These are phyloP conservation scores for Trematosphaeria pertusa DNA, from an alignment of 2,329 filamentous ascomycete species.

Conservation along the genomic window DNA sequence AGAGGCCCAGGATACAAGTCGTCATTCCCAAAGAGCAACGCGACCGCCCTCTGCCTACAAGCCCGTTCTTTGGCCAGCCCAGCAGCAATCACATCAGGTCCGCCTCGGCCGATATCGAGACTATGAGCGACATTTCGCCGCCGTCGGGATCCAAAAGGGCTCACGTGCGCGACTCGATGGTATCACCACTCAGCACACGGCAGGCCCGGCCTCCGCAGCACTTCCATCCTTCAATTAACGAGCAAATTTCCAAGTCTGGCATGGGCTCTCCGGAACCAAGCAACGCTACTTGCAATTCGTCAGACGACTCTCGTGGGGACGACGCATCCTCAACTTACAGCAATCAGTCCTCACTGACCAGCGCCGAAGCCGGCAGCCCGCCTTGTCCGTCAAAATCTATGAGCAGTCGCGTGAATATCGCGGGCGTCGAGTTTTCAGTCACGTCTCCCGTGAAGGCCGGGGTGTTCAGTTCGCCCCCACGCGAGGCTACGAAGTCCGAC, in stretches of 20 bases:
- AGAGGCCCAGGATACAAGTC: conserved; percentile 45
- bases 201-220: conserved; percentile 22
- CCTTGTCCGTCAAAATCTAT: conserved; percentile 13
- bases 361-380: conserved; percentile 41
- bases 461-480: conserved; percentile 28
- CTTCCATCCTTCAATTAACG: conserved; percentile 23
- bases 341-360: conserved; percentile 48
- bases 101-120: conserved; percentile 26
- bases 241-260: conserved; percentile 17
- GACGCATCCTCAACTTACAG: conserved; percentile 50
- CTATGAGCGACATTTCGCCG: conserved; percentile 39
- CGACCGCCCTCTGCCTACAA: conserved; percentile 38
- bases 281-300: conserved; percentile 34
- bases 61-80: conserved; percentile 33
- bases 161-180: conserved; percentile 34
- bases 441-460: conserved; percentile 31
- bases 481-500: conserved; percentile 18
- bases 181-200: conserved; percentile 37
- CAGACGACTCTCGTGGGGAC: conserved; percentile 44
- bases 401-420: conserved; percentile 17
- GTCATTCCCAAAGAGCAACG: conserved; percentile 43
- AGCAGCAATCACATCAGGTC: conserved; percentile 28
- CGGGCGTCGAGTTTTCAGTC: conserved; percentile 25
- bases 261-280: conserved; percentile 22
- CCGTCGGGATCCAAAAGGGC: conserved; percentile 32